Evolutionary conservation across 2,329 filamentous ascomycete genomes (phyloP).

Genomic region (Mycosphaerella arachidis): DNA sequence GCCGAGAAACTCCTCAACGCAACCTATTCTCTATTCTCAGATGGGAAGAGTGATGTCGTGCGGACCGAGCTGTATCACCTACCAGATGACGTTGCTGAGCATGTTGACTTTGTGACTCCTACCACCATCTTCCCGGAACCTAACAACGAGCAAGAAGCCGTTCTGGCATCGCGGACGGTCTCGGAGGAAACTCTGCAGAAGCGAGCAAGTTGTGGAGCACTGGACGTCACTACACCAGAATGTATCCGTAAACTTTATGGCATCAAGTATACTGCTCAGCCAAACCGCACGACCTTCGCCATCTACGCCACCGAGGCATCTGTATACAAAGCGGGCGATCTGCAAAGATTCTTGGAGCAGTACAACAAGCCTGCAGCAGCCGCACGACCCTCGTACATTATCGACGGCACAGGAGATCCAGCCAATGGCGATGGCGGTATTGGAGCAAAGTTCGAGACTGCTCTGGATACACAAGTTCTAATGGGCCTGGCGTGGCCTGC

Average conservation of each 20-base stretch:
- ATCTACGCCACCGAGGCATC: slow-evolving; percentile 25
- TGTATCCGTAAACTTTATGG: slow-evolving; percentile 23
- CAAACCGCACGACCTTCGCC: slow-evolving; percentile 23
- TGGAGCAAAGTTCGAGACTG: slow-evolving; percentile 22
- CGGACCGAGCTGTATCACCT: slow-evolving; percentile 19
- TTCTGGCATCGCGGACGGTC: neutral
- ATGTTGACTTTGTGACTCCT: slow-evolving; percentile 22
- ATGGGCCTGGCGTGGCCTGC: slow-evolving; percentile 23
- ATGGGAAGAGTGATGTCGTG: slow-evolving; percentile 13
- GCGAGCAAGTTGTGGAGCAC: slow-evolving; percentile 13
- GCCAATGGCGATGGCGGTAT: slow-evolving; percentile 12
- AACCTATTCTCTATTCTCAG: slow-evolving; percentile 18
- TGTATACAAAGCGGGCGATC: slow-evolving; percentile 14
- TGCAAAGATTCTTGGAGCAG: slow-evolving; percentile 17
- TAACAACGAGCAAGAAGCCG: neutral
- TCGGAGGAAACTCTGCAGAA: neutral
- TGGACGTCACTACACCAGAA: slow-evolving; percentile 16
- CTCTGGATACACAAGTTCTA: slow-evolving; percentile 20
- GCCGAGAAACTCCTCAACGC: slow-evolving; percentile 23
- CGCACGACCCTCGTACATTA: slow-evolving; percentile 13
- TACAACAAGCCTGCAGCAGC: slow-evolving; percentile 22
- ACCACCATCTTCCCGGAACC: slow-evolving; percentile 20
- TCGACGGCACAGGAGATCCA: slow-evolving; percentile 21
- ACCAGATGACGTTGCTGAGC: slow-evolving; percentile 12
- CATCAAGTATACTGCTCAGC: slow-evolving; percentile 22